These are phyloP conservation scores for Gyrodon lividus DNA, from an alignment of 768 basidiomycete species.

Conservation along the genomic window DNA sequence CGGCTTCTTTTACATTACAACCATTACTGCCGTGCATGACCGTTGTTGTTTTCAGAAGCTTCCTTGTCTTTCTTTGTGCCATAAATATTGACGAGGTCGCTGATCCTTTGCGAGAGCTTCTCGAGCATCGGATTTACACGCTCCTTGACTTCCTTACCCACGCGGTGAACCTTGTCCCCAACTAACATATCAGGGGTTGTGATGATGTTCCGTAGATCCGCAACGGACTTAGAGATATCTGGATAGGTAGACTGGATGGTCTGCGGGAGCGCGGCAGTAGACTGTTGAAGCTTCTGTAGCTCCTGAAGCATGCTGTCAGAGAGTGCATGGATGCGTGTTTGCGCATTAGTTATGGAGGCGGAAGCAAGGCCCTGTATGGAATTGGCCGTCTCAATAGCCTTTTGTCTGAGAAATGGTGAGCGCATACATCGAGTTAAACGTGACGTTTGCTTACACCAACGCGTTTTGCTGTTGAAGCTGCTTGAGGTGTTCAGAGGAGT, in stretches of 20 bases:
- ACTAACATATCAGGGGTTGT: slow-evolving; percentile 53
- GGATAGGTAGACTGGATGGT: slow-evolving; percentile 59
- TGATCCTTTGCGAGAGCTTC: slow-evolving; percentile 41
- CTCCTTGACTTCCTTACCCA: slow-evolving; percentile 57
- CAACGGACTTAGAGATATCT: slow-evolving; percentile 50
- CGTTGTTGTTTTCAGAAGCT: slow-evolving; percentile 9
- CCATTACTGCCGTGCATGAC: slow-evolving; percentile 11
- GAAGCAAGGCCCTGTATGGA: slow-evolving; percentile 60
- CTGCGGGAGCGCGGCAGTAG: slow-evolving; percentile 56
- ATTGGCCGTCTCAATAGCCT: slow-evolving; percentile 65
- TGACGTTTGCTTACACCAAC: slow-evolving; percentile 50
- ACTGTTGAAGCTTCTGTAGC: slow-evolving; percentile 62
- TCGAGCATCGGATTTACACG: slow-evolving; percentile 64
- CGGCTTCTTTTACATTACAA: neutral
- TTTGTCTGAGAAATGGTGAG: slow-evolving; percentile 46
- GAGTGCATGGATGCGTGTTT: slow-evolving; percentile 55
- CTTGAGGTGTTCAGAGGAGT: slow-evolving; percentile 70
- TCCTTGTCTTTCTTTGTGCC: slow-evolving; percentile 26
- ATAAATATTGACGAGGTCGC: slow-evolving; percentile 26
- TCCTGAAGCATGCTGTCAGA: slow-evolving; percentile 67
- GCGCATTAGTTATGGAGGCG: slow-evolving; percentile 52
- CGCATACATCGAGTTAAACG: slow-evolving; percentile 1
- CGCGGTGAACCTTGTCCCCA: slow-evolving; percentile 59
- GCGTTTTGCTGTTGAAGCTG: slow-evolving; percentile 65
- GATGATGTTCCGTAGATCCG: slow-evolving; percentile 54